Evolutionary conservation across 2,329 filamentous ascomycete species (phyloP).

Genomic region (Cyphellophora europaea): DNA sequence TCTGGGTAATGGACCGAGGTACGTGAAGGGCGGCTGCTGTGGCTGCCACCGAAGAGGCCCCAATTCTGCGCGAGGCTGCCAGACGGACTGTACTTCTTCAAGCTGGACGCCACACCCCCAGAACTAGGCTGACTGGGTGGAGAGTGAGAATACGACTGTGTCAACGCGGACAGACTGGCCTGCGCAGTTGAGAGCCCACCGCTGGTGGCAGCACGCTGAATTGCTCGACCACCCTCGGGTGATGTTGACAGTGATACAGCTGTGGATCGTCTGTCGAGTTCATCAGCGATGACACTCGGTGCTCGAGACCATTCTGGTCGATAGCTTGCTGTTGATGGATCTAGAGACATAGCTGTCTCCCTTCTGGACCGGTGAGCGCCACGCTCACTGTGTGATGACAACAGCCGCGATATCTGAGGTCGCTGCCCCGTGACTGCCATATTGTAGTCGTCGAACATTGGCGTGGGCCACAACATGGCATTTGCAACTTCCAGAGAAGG

Average conservation of each 20-base stretch:
- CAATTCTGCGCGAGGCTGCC: slow-evolving; percentile 13
- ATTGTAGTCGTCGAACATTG: neutral
- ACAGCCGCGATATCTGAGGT: neutral
- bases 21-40: slow-evolving; percentile 6
- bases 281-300: slow-evolving; percentile 12
- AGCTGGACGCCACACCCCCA: slow-evolving; percentile 7
- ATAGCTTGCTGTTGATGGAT: neutral
- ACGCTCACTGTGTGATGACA: neutral
- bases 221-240: slow-evolving; percentile 15
- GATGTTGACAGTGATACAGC: slow-evolving; percentile 17
- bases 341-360: neutral
- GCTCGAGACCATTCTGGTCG: slow-evolving; percentile 11
- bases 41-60: slow-evolving; percentile 10
- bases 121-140: slow-evolving; percentile 14
- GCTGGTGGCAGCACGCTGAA: slow-evolving; percentile 8
- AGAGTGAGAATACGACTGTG: slow-evolving; percentile 18
- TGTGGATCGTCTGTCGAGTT: slow-evolving; percentile 13
- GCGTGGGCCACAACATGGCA: slow-evolving; percentile 8
- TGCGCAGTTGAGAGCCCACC: slow-evolving; percentile 11
- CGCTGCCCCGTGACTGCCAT: neutral
- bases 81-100: slow-evolving; percentile 17
- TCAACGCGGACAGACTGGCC: slow-evolving; percentile 17
- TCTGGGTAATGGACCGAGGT: slow-evolving; percentile 11
- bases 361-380: neutral
- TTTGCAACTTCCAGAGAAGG: slow-evolving; percentile 12